A percentile compares a stretch with the other conserved stretches of the same genome.
phyloP scores from a whole-genome alignment of 805 yeast species.

The Metschnikowia borealis region DNA sequence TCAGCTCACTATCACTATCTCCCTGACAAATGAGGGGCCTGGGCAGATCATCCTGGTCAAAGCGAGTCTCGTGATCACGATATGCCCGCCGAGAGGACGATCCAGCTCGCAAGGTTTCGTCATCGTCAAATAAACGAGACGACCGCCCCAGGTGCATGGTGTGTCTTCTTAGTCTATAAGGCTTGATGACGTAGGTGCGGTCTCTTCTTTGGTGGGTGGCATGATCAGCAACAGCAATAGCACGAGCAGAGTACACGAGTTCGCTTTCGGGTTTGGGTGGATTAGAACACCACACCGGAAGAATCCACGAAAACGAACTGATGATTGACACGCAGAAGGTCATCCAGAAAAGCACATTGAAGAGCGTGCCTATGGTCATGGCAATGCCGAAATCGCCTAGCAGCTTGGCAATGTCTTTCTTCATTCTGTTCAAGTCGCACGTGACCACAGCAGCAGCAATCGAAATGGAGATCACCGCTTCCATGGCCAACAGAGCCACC shows the following conservation, averaged over 20 bases:
- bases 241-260: slow-evolving; percentile 1
- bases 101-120: slow-evolving; percentile 15
- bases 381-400: slow-evolving; percentile 46
- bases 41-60: background rate
- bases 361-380: slow-evolving; percentile 38
- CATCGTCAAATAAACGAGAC: slow-evolving; percentile 16
- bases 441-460: slow-evolving; percentile 31
- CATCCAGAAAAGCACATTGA: slow-evolving; percentile 42
- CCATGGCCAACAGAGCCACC: slow-evolving; percentile 33
- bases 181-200: slow-evolving; percentile 2
- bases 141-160: background rate
- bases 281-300: slow-evolving; percentile 51
- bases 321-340: slow-evolving; percentile 22
- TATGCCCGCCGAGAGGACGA: background rate
- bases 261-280: slow-evolving; percentile 32
- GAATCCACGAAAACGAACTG: slow-evolving; percentile 31
- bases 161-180: slow-evolving; percentile 4
- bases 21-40: background rate
- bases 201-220: background rate
- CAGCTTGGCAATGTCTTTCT: slow-evolving; percentile 16
- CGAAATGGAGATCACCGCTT: slow-evolving; percentile 27
- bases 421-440: slow-evolving; percentile 16
- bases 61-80: background rate
- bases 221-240: background rate
- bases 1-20: background rate